Conservation (phyloP, 305 asterid genomes). For the Coffea humblotiana region DNA sequence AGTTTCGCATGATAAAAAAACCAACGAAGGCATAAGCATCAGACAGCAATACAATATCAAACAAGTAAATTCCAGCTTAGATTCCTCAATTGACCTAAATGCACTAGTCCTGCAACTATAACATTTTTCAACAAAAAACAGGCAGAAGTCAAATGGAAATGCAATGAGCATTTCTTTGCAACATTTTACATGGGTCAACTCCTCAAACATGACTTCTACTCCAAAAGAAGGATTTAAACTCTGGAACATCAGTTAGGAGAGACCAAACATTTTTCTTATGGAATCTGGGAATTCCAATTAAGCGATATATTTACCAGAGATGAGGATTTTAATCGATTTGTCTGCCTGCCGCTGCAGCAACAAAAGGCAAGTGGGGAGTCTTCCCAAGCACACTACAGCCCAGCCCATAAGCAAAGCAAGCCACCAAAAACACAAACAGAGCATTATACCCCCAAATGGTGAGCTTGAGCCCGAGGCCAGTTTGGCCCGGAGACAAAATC, state of each 20-base stretch:
- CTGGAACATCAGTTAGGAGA: too few species aligned
- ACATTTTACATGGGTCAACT: not conserved
- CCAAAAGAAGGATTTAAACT: not conserved
- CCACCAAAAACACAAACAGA: slow-evolving; percentile 59
- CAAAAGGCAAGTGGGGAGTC: slow-evolving; percentile 81
- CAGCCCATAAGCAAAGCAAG: slow-evolving; percentile 72
- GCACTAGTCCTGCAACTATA: not conserved
- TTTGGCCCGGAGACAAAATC: slow-evolving; percentile 65
- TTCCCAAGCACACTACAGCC: slow-evolving; percentile 65
- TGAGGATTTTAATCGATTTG: slow-evolving; percentile 13
- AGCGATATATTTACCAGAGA: not conserved
- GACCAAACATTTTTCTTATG: too few species aligned
- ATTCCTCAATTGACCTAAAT: not conserved
- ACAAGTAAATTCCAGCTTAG: not conserved
- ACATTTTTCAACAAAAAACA: not conserved
- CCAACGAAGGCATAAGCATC: not conserved
- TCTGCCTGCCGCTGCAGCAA: slow-evolving; percentile 68
- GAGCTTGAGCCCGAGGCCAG: slow-evolving; percentile 58
- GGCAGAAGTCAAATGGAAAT: too few species aligned
- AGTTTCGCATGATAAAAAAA: not conserved
- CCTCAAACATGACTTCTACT: slow-evolving; percentile 2
- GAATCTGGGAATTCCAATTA: too few species aligned
- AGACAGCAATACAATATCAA: not conserved
- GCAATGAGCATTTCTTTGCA: too few species aligned
- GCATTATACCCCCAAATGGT: slow-evolving; percentile 67